Evolutionary conservation across 2,329 filamentous ascomycete genomes (phyloP).

Genomic region (Aspergillus caelatus): DNA sequence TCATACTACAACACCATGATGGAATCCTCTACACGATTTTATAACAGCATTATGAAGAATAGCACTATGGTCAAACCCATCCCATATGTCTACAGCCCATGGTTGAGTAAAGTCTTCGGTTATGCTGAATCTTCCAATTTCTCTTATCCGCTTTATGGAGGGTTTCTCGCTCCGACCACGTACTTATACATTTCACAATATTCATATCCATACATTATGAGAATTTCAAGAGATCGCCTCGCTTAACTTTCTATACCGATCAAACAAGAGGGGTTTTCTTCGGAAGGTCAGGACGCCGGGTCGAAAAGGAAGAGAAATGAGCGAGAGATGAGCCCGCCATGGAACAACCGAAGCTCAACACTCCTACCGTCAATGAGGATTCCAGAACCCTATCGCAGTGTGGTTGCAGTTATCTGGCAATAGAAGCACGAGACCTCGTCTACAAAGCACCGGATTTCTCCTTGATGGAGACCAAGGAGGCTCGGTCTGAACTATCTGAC

Average conservation of each 20-base stretch:
- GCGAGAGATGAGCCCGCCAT: background rate
- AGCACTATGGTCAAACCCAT: background rate
- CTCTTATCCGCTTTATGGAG: no score
- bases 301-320: background rate
- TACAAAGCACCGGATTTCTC: background rate
- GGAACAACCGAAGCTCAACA: background rate
- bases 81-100: slow-evolving; percentile 1
- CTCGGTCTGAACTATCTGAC: slow-evolving; percentile 5
- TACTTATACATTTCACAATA: background rate
- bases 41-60: background rate
- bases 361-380: background rate
- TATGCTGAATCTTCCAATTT: background rate
- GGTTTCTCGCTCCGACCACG: no score
- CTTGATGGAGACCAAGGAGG: slow-evolving; percentile 7
- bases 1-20: background rate
- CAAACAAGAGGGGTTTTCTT: background rate
- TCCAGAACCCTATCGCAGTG: background rate
- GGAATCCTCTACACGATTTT: background rate
- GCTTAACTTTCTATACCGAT: background rate
- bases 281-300: background rate
- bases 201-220: background rate
- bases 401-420: background rate
- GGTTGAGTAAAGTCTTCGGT: background rate
- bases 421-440: background rate
- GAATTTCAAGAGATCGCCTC: background rate